Evolutionary conservation across 2,329 filamentous ascomycete species (phyloP), one percentile per base, ranked within the genome.

Genomic region (Stagonosporopsis tanaceti): DNA sequence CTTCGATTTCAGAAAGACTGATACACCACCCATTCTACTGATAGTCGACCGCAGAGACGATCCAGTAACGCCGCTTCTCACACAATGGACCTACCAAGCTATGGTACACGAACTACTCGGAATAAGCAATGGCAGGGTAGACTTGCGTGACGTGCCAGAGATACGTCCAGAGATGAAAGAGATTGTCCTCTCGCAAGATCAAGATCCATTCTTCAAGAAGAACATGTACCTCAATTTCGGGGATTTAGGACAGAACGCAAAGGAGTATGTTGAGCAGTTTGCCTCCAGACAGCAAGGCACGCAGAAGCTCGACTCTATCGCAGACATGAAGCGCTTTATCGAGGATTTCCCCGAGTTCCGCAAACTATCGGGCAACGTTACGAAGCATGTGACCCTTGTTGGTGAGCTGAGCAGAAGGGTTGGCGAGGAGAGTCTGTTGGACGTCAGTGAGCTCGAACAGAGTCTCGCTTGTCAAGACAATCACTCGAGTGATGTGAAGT

Each of bases 221-320:
- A 98, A 98, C 77, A 98, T 98, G 93, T 98, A 93, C 67, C 86
- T 97, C 69, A 98, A 98, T 74, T 99, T 98, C 76, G 93, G 94
- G 52, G 93, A 98, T 66, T 84, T 99, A 6, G 93, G 95, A 11
- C 91, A 94, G 38, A 97, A 96, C 67, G 97, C 97, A 73, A 98
- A 98, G 76, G 93, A 97, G 85, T 99, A 99, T 68, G 95, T 99
- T 53, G 93, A 97, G 73, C 95, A 98, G 73, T 99, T 98, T 72
- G 95, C 98, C 69, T 92, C 91, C 12, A 97, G 96, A 76, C 97
- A 94, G n/a, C 94, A 98, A 73, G 97, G 90, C 68, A 97, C 89
- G 68, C 91, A 93, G 74, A 95, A 97, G 72, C 93, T 99, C 59
- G 95, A 99, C 73, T 97, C 94, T 15, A 98, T 99, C 72, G 85